Percentiles rank a stretch among this genome's conserved stretches.
Evolutionary conservation across 176 grass and related monocot genomes (phyloP).

Genomic region (Carex littledalei): DNA sequence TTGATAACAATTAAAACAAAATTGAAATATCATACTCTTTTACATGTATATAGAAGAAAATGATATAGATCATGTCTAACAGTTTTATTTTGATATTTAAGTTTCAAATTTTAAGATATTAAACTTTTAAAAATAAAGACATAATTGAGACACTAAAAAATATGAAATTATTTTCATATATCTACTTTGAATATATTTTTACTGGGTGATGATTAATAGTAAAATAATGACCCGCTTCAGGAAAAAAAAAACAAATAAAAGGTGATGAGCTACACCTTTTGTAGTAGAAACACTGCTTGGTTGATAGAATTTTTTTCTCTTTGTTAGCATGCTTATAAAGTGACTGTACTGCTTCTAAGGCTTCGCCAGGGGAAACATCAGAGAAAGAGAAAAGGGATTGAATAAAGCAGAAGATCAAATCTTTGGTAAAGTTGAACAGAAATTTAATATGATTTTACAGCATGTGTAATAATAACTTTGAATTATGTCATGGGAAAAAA

Average conservation of each 20-base stretch:
- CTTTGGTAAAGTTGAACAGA: constrained; percentile 19
- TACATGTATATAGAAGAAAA: no score
- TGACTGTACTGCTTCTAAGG: constrained; percentile 18
- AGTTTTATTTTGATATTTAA: no score
- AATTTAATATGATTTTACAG: constrained; percentile 10
- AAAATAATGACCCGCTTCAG: background rate
- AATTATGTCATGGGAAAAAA: background rate
- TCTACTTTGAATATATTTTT: background rate
- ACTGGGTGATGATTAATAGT: background rate
- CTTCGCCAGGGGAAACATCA: constrained; percentile 12
- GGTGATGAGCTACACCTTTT: background rate
- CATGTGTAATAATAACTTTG: constrained; percentile 22
- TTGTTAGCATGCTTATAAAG: constrained; percentile 27
- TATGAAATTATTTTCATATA: no score
- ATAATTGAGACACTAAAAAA: no score
- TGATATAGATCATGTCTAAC: no score
- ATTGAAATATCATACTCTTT: no score
- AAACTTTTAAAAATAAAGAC: no score
- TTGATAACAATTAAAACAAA: no score
- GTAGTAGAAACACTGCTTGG: background rate
- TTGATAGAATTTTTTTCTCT: background rate
- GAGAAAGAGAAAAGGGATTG: constrained; percentile 4
- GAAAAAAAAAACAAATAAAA: background rate
- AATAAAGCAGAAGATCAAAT: constrained; percentile 22
- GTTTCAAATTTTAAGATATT: no score